Conservation (phyloP, 306 rosid genomes). For the Mucuna pruriens region DNA sequence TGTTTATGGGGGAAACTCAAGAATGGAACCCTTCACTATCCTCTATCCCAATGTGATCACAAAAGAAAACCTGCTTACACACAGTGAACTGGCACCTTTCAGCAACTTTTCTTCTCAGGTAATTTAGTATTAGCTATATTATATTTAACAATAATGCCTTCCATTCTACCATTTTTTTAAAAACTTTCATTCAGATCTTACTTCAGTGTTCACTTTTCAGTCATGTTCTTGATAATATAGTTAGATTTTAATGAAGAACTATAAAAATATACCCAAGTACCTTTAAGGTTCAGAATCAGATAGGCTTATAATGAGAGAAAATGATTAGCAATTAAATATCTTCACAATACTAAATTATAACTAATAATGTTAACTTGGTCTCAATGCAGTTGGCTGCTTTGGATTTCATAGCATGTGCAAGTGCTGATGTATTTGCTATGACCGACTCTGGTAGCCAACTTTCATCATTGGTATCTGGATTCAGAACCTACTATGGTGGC, state of each 20-base stretch:
- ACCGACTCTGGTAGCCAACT: slow-evolving; percentile 99
- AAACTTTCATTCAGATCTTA: not conserved
- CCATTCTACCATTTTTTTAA: not conserved
- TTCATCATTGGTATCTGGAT: slow-evolving; percentile 91
- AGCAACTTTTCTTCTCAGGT: slow-evolving; percentile 93
- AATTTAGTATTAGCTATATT: not conserved
- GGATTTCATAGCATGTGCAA: slow-evolving; percentile 92
- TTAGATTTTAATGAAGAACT: not conserved
- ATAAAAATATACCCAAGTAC: not conserved
- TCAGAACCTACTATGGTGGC: slow-evolving; percentile 78
- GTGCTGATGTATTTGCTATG: slow-evolving; percentile 94
- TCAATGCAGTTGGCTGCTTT: slow-evolving; percentile 86
- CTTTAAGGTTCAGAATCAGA: not conserved
- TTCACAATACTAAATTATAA: not conserved
- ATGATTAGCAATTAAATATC: not conserved
- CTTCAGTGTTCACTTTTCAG: not conserved
- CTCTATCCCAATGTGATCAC: slow-evolving; percentile 91
- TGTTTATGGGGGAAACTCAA: slow-evolving; percentile 73
- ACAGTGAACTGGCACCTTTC: slow-evolving; percentile 79
- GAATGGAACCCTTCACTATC: slow-evolving; percentile 73
- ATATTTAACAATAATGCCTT: not conserved
- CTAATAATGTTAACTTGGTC: slow-evolving; percentile 14
- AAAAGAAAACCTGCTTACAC: slow-evolving; percentile 79
- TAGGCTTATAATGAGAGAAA: not conserved
- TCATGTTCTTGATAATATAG: not conserved